Conservation (phyloP, 805 yeast species). For the Candida sakaeoensis region DNA sequence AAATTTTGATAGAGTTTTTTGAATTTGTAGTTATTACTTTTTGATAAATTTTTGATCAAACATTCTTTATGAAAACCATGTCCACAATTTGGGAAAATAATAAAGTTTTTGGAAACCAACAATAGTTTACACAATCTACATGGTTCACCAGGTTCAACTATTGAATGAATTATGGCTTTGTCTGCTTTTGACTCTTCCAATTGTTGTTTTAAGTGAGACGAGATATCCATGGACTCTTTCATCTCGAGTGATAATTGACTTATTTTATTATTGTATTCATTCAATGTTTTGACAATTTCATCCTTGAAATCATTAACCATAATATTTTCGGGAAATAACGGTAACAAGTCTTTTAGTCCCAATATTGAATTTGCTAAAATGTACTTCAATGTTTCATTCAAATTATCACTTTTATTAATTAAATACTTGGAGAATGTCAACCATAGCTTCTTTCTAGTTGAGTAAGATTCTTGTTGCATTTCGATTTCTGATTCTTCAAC, state of each 20-base stretch:
- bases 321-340: conserved; percentile 78
- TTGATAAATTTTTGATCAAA: conserved; percentile 55
- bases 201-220: conserved; percentile 54
- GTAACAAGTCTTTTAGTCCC: conserved; percentile 76
- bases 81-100: conserved; percentile 78
- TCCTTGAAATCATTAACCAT: conserved; percentile 80
- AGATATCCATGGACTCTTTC: conserved; percentile 64
- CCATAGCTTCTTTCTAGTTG: conserved; percentile 70
- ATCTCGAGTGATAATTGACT: conserved; percentile 67
- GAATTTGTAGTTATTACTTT: conserved; percentile 59
- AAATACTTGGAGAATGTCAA: conserved; percentile 56
- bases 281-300: conserved; percentile 77
- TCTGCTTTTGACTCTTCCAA: conserved; percentile 41
- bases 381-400: conserved; percentile 28
- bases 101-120: conserved; percentile 65
- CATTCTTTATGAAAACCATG: conserved; percentile 92
- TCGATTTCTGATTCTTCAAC: conserved; percentile 17
- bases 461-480: conserved; percentile 31
- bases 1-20: conserved; percentile 59
- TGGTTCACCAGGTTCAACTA: conserved; percentile 79
- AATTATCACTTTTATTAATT: conserved; percentile 27
- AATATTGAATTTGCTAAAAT: conserved; percentile 32
- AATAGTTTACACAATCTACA: conserved; percentile 72
- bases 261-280: conserved; percentile 65
- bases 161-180: conserved; percentile 48